Evolutionary conservation across 1,284 basidiomycete species (phyloP).

Genomic region (Heterobasidion parviporum): DNA sequence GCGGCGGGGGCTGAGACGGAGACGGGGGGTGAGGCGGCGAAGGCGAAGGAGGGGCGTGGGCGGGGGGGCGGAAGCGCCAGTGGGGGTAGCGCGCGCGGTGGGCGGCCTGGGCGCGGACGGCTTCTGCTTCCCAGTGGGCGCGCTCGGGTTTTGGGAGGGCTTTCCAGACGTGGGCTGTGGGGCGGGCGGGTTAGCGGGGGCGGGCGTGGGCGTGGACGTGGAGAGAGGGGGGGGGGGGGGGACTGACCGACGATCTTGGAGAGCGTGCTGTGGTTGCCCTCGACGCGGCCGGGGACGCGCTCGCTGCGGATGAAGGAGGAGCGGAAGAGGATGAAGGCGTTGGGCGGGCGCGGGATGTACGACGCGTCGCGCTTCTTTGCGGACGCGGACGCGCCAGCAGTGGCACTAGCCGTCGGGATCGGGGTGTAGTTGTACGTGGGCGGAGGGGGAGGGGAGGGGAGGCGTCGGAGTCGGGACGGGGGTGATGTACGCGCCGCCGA

Average conservation of each 20-base stretch:
- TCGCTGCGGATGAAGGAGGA: slow-evolving; percentile 79
- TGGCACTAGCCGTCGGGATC: slow-evolving; percentile 8
- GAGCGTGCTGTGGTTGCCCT: slow-evolving; percentile 72
- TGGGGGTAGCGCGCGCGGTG: slow-evolving; percentile 71
- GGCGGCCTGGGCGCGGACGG: slow-evolving; percentile 65
- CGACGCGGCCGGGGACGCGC: slow-evolving; percentile 68
- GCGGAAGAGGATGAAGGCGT: slow-evolving; percentile 93
- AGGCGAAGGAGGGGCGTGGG: slow-evolving; percentile 32
- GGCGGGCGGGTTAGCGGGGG: no score
- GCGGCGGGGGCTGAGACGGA: background rate
- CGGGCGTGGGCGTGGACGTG: no score
- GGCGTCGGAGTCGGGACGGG: slow-evolving; percentile 13
- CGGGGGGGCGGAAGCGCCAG: slow-evolving; percentile 64
- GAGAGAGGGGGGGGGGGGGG: background rate
- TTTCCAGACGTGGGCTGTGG: slow-evolving; percentile 58
- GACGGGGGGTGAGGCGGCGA: background rate
- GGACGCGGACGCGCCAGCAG: slow-evolving; percentile 13
- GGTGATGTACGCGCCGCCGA: no score
- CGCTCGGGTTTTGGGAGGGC: slow-evolving; percentile 51
- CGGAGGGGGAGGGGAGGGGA: slow-evolving; percentile 9
- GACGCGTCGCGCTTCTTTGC: slow-evolving; percentile 40
- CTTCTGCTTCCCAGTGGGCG: slow-evolving; percentile 69
- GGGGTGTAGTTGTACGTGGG: slow-evolving; percentile 15
- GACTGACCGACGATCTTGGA: slow-evolving; percentile 34
- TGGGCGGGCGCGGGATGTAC: slow-evolving; percentile 87